Base-by-base conservation (phyloP, 441 rosid species). In the Eutrema salsugineum region DNA sequence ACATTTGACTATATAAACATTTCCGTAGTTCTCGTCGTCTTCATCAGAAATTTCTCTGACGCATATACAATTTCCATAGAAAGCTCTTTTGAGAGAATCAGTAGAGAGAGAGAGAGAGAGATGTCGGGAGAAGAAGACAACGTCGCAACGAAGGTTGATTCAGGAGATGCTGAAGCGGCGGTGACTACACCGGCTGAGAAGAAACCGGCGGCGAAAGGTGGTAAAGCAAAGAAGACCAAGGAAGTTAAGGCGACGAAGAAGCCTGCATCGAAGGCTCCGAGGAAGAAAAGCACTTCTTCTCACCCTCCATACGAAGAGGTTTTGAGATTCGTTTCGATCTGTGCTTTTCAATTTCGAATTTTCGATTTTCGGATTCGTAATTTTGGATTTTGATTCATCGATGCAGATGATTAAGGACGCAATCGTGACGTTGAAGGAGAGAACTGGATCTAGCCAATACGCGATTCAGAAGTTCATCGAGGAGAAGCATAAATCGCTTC, bases 221-320 rank as follows among this genome's bases (percentile, higher is more conserved):
- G 42, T n/a, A 88, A 62, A 69, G 20, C 78, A 0, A 88, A 77
- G 86, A 84, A 84, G 76, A 35, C 82, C 1, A 87, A 84, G 75
- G 91, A 83, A 35, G 66, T 89, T 11, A 89, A 90, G 63, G 70
- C 89, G 2, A 82, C 83, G 15, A 93, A 89, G 62, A 63, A 83
- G 5, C 60, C 70, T 35, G 73, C 59, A 8, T 9, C 50, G 2
- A 71, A 83, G 27, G 77, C 83, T 43, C 72, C 88, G 0, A 87
- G 15, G 87, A 89, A 84, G 73, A 76, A 72, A 78, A 16, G 6
- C 9, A 5, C 87, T 36, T 50, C 96, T 0, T 24, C 88, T 27
- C 97, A 94, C 33, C 98, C 98, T 76, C 51, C 94, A 0, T 94
- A 88, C 39, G 91, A 87, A 72, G 94, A 88, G 96, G 99, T 10